Evolutionary conservation across 1,284 basidiomycete genomes (phyloP).

Genomic region (Filobasidium uniguttulatum): DNA sequence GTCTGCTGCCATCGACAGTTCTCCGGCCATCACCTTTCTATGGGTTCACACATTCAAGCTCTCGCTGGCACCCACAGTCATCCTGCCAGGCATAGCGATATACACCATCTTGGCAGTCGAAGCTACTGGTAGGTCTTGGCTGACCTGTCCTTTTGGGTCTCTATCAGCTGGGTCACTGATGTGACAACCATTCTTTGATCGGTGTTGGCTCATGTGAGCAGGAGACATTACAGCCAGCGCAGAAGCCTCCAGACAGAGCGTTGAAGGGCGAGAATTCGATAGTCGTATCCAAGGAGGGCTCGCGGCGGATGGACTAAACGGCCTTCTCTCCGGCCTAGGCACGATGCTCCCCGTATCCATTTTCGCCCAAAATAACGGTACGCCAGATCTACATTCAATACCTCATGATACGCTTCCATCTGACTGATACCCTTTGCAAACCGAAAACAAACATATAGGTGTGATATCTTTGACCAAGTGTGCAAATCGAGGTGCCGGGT

Average conservation of each 20-base stretch:
- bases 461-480: slow-evolving; percentile 59
- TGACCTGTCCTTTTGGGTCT: no score
- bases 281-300: slow-evolving; percentile 45
- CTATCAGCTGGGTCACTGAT: no score
- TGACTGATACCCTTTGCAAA: no score
- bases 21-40: slow-evolving; percentile 65
- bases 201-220: background rate
- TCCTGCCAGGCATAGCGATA: slow-evolving; percentile 68
- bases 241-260: slow-evolving; percentile 58
- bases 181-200: no score
- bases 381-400: background rate
- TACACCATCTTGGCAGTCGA: slow-evolving; percentile 55
- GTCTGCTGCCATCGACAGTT: slow-evolving; percentile 45
- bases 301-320: slow-evolving; percentile 42
- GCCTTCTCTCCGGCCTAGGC: slow-evolving; percentile 49
- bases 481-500: slow-evolving; percentile 55
- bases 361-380: slow-evolving; percentile 20
- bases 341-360: slow-evolving; percentile 53
- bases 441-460: no score
- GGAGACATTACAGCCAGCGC: slow-evolving; percentile 57
- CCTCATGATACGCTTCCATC: background rate
- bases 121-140: slow-evolving; percentile 61
- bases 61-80: slow-evolving; percentile 61
- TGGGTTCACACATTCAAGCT: slow-evolving; percentile 63
- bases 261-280: slow-evolving; percentile 41